phyloP scores from a whole-genome alignment of 2,329 filamentous ascomycete genomes.

The Trichoderma atrobrunneum region DNA sequence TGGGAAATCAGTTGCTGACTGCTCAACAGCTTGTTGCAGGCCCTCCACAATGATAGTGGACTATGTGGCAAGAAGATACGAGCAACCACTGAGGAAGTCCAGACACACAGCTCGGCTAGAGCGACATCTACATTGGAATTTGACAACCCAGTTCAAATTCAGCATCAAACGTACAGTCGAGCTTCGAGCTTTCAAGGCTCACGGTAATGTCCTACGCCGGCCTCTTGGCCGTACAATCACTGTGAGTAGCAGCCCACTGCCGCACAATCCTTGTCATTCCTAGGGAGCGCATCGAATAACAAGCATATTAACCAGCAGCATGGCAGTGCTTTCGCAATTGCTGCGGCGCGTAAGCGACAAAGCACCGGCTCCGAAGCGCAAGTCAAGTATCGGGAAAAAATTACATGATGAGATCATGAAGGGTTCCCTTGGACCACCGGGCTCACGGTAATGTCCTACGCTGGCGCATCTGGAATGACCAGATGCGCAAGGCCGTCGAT shows the following conservation, averaged over 20 bases:
- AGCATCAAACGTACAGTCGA: constrained; percentile 22
- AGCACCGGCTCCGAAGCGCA: background rate
- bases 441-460: no score
- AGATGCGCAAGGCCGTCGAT: background rate
- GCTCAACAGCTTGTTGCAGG: background rate
- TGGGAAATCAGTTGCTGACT: no score
- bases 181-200: constrained; percentile 19
- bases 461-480: background rate
- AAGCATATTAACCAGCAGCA: background rate
- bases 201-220: no score
- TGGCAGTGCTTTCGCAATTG: background rate
- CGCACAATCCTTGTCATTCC: background rate
- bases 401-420: constrained; percentile 1
- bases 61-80: constrained; percentile 21
- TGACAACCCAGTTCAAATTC: constrained; percentile 19
- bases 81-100: constrained; percentile 18
- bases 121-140: constrained; percentile 17
- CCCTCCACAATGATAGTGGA: background rate
- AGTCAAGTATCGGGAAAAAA: background rate
- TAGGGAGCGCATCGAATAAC: background rate
- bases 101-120: constrained; percentile 11
- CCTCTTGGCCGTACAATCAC: no score
- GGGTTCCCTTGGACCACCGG: background rate
- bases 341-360: background rate
- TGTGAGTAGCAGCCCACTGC: no score